phyloP scores from a whole-genome alignment of 495 filamentous ascomycete genomes.

The Trichodelitschia bisporula region DNA sequence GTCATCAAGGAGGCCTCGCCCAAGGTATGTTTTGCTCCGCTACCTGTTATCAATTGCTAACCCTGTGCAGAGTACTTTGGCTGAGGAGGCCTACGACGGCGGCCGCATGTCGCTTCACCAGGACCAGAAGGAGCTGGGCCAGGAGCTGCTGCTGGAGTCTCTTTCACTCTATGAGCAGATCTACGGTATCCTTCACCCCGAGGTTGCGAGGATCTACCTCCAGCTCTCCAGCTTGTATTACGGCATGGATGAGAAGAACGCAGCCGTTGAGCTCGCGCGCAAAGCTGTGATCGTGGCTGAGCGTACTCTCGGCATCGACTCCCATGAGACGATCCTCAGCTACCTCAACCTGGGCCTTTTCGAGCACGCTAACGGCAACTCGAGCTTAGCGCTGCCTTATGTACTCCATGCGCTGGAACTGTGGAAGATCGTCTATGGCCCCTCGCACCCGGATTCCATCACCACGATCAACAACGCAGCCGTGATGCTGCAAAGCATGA shows the following conservation, averaged over 20 bases:
- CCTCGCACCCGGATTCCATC: conserved; percentile 86
- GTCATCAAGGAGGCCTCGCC: conserved; percentile 84
- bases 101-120: conserved; percentile 86
- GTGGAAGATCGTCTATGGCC: conserved; percentile 92
- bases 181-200: conserved; percentile 90
- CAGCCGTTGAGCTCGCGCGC: conserved; percentile 79
- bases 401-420: conserved; percentile 81
- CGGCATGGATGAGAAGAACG: conserved; percentile 83
- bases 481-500: conserved; percentile 88
- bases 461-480: conserved; percentile 98
- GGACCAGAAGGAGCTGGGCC: conserved; percentile 83
- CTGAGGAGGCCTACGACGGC: conserved; percentile 88
- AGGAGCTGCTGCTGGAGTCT: conserved; percentile 86
- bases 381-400: conserved; percentile 56
- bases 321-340: conserved; percentile 71
- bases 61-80: conserved; percentile 36
- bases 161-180: conserved; percentile 96
- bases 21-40: conserved; percentile 12
- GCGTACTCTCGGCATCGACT: conserved; percentile 82
- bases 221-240: conserved; percentile 87
- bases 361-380: conserved; percentile 75
- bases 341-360: conserved; percentile 95
- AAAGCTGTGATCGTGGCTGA: conserved; percentile 94
- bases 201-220: conserved; percentile 88
- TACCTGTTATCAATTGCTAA: conserved; percentile 1